Conservation (phyloP, 176 grass and related monocot genomes). For the Hyparrhenia diplandra region DNA sequence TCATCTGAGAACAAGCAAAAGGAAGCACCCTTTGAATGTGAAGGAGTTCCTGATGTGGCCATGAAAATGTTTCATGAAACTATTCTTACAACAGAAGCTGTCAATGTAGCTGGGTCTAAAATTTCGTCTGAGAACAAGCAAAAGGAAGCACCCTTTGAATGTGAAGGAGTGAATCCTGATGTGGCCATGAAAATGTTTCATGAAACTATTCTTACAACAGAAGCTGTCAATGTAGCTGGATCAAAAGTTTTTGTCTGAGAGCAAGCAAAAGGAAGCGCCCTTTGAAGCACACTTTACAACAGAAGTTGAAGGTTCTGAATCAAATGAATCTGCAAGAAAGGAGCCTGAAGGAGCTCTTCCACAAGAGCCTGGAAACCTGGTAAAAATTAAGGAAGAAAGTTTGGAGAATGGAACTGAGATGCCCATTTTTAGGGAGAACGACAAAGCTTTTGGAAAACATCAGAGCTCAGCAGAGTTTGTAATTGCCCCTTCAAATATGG, state of each 20-base stretch:
- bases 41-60: no score
- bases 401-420: conserved; percentile 25
- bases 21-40: background rate
- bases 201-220: no score
- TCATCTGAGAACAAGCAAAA: background rate
- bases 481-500: conserved; percentile 17
- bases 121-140: no score
- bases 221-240: no score
- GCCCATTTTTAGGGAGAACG: conserved; percentile 21
- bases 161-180: no score
- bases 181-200: no score
- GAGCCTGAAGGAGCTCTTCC: conserved; percentile 28
- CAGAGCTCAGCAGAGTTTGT: conserved; percentile 5
- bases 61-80: no score
- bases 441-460: conserved; percentile 20
- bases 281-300: conserved; percentile 9
- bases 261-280: no score
- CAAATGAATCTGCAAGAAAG: conserved; percentile 15
- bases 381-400: conserved; percentile 23
- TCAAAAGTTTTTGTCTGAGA: no score
- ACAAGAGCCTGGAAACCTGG: background rate
- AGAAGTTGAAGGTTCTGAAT: conserved; percentile 22
- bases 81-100: no score
- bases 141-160: no score
- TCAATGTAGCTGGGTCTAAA: no score